Base-by-base conservation (phyloP, 129 eudicot genomes). In the Centaurea solstitialis region DNA sequence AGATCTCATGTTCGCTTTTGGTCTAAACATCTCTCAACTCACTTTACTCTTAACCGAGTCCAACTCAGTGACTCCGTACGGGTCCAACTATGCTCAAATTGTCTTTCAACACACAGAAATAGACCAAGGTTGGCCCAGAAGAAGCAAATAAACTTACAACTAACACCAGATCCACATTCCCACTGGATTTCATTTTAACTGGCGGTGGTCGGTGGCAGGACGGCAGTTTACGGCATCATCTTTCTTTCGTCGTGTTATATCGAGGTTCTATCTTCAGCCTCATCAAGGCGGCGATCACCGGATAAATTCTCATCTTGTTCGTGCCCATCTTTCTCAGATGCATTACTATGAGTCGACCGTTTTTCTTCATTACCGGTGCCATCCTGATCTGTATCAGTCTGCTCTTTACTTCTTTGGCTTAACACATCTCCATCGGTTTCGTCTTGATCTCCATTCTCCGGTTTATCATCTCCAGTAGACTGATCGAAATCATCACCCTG, bases 401-500 rank as follows among this genome's bases (percentile, higher is more conserved):
- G 66, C 35, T 66, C 74, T 68, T 69, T 57, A 35, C 68, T 66
- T 18, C 76, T 69, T 20, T 75, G 82, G 38, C 38, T 53, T 73
- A 82, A 38, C 30, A 26, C 43, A 68, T 82, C 79, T 21, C 18
- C 81, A 79, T 74, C 68, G 3, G 71, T 30, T 37, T 47, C 76
- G 0, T 45, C 75, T 30, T 70, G 80, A 13, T 82, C 75, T 11
- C 74, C 85, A 79, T 76, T 76, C 6, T 70, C 79, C 5, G 66
- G 71, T 40, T 67, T 39, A 73, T 72, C 83, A 41, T 66, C 78
- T 75, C 87, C 79, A 59, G 81, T 74, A 71, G 75, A 70, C 17
- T 76, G 85, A 73, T 66, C 68, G 22, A 38, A 68, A 21, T 72
- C 67, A 47, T 28, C 80, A 68, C 68, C 59, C 30, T 70, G 43